Evolutionary conservation across 768 basidiomycete genomes (phyloP), one percentile per base, ranked within the genome.

Genomic region (Naganishia kalamii): DNA sequence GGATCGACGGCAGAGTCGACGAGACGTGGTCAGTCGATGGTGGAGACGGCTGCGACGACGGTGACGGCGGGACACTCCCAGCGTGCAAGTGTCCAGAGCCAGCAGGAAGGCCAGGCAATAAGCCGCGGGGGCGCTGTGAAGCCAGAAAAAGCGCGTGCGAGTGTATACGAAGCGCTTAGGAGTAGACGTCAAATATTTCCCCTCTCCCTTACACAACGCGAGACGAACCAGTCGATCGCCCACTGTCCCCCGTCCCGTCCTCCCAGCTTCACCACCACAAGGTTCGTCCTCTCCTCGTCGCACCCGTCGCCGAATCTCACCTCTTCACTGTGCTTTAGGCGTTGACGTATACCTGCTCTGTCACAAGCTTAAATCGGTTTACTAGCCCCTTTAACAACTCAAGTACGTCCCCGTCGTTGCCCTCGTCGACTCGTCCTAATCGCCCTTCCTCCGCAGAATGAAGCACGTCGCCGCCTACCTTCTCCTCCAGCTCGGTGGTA

Each of bases 401-500:
- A 62, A 65, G 68, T 65, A 25, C 43, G 61, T 65, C 54, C 25
- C 37, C 21, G 11, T 37, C 46, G 12, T 15, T 29, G 15, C n/a
- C 21, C 33, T 37, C 41, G 35, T 21, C 19, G 13, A 13, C 37
- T 48, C 33, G 21, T 41, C 29, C 23, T 40, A 46, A 46, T 21
- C 21, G 13, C 4, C 17, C 11, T 63, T 17, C 21, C 21, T 11
- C 44, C 40, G 17, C 27, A 59, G 41, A 75, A 78, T 79, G 78
- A 79, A 79, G 72, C 70, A 70, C 70, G 82, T 97, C 80, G 93
- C 92, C 81, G 90, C 92, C 71, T 98, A 96, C 84, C 86, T 99
- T 67, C 91, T 99, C 79, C 92, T 97, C 81, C 88, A 89, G 80
- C 84, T 86, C 77, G 96, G 92, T 71, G 96, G 96, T 63, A 97